phyloP scores from a whole-genome alignment of 2,329 filamentous ascomycete genomes.

The Colletotrichum magnum region DNA sequence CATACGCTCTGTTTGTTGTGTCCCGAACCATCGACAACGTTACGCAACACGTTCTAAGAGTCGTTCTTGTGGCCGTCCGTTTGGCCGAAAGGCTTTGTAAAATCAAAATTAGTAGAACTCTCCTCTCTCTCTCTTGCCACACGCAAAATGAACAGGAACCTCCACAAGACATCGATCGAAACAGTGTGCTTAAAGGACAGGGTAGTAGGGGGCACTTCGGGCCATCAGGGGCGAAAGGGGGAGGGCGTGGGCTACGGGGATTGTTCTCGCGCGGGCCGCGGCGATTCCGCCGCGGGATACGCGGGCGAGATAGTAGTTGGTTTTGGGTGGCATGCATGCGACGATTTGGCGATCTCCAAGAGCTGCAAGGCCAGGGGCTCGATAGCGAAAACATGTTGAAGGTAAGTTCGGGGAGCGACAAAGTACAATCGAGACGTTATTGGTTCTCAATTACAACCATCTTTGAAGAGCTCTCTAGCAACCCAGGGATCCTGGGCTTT shows the following conservation, averaged over 20 bases:
- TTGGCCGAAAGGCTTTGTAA: neutral
- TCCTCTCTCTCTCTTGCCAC: no score
- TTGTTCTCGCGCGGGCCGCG: slow-evolving; percentile 4
- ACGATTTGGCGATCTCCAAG: slow-evolving; percentile 8
- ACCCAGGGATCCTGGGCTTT: neutral
- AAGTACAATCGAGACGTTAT: no score
- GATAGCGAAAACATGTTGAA: neutral
- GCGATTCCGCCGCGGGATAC: neutral
- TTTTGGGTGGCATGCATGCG: neutral
- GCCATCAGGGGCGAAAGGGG: slow-evolving; percentile 12
- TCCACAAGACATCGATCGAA: neutral
- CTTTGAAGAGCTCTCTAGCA: neutral
- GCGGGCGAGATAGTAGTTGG: neutral
- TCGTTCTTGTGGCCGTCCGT: neutral
- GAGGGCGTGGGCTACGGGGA: slow-evolving; percentile 12
- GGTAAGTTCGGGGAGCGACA: neutral
- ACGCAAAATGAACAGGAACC: no score
- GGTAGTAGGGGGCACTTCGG: slow-evolving; percentile 8
- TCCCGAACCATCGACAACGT: slow-evolving; percentile 16
- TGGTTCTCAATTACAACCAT: neutral
- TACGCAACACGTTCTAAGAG: neutral
- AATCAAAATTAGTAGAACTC: no score
- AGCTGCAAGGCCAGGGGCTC: slow-evolving; percentile 14
- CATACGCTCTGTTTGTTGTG: neutral
- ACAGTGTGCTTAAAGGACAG: slow-evolving; percentile 6